Evolutionary conservation across 169 alveolate genomes (phyloP).

Genomic region (Condylostoma magnum): DNA sequence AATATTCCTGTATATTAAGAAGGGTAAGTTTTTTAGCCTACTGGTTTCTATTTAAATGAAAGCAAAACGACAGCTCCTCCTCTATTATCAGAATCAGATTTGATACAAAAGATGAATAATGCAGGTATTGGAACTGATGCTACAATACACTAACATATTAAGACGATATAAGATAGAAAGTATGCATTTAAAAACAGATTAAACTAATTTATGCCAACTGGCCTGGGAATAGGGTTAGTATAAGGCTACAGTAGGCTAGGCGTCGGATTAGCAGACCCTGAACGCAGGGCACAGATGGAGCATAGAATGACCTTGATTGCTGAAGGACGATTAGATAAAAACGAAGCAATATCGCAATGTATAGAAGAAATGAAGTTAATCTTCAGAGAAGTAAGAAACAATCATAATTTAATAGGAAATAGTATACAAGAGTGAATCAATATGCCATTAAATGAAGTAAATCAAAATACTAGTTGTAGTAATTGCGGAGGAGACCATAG

Average conservation of each 20-base stretch:
- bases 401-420: neutral
- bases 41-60: slow-evolving; percentile 56
- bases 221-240: slow-evolving; percentile 78
- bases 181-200: slow-evolving; percentile 73
- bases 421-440: neutral
- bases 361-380: slow-evolving; percentile 59
- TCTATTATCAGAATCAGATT: slow-evolving; percentile 92
- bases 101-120: slow-evolving; percentile 94
- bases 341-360: slow-evolving; percentile 45
- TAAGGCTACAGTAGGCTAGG: slow-evolving; percentile 76
- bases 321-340: slow-evolving; percentile 52
- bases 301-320: slow-evolving; percentile 66
- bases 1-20: slow-evolving; percentile 75
- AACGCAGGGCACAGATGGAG: slow-evolving; percentile 82
- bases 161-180: slow-evolving; percentile 91
- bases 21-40: slow-evolving; percentile 73
- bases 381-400: slow-evolving; percentile 30
- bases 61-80: slow-evolving; percentile 92
- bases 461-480: neutral
- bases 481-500: slow-evolving; percentile 1
- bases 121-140: slow-evolving; percentile 94
- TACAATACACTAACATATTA: slow-evolving; percentile 98
- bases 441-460: slow-evolving; percentile 10
- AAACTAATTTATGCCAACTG: slow-evolving; percentile 77
- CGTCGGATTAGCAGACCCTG: slow-evolving; percentile 70